phyloP scores from a whole-genome alignment of 2,329 filamentous ascomycete genomes.

The Capronia americana region DNA sequence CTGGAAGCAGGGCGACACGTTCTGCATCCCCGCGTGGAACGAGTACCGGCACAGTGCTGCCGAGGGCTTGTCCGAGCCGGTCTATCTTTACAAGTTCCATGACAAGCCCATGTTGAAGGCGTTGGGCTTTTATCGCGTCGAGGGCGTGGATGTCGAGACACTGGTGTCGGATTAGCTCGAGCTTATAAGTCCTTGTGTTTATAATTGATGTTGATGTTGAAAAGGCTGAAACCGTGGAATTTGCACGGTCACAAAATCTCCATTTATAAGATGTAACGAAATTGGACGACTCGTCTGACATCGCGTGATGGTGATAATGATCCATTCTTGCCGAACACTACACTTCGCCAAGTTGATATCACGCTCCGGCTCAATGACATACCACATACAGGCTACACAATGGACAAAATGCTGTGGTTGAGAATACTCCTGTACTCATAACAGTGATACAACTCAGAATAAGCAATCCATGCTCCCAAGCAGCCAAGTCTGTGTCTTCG shows the following conservation, averaged over 20 bases:
- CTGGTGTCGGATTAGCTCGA: constrained; percentile 44
- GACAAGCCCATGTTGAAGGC: constrained; percentile 62
- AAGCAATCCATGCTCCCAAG: background rate
- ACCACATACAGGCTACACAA: background rate
- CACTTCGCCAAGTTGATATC: background rate
- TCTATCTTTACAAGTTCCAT: constrained; percentile 59
- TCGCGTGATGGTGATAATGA: background rate
- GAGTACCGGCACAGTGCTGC: constrained; percentile 56
- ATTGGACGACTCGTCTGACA: background rate
- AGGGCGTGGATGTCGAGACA: constrained; percentile 50
- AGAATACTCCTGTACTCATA: background rate
- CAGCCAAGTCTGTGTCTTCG: constrained; percentile 1
- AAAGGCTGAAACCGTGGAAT: background rate
- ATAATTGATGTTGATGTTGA: background rate
- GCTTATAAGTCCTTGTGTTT: background rate
- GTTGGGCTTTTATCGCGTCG: constrained; percentile 58
- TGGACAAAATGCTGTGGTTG: background rate
- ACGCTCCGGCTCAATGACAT: too few relatives aligned
- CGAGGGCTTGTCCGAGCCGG: constrained; percentile 39
- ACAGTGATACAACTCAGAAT: constrained; percentile 2
- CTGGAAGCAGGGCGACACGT: constrained; percentile 57
- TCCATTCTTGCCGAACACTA: background rate
- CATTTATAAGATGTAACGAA: background rate
- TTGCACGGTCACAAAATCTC: background rate
- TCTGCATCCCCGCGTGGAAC: constrained; percentile 62